Base-by-base conservation (phyloP, 352 stramenopile species). In the Globisporangium polare region DNA sequence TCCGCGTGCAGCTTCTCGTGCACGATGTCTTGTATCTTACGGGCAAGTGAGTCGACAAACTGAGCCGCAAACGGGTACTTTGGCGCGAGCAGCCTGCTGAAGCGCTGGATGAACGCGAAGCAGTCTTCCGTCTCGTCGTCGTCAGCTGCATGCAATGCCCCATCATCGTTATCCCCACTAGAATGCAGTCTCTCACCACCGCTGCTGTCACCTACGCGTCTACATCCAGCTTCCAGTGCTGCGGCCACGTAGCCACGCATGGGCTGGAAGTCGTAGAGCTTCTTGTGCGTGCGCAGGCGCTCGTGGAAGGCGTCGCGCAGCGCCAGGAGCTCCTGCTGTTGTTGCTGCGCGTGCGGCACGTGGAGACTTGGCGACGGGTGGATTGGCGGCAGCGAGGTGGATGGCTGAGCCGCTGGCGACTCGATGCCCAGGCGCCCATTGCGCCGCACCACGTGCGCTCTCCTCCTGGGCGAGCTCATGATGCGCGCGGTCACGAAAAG, bases 341-440 rank as follows among this genome's bases (percentile, higher is more conserved):
- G 68, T 31, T 50, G 57, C 20, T 66, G 42, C 13, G 62, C 41
- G 42, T 50, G 50, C 13, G 60, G 29, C 24, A 24, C 27, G 8
- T 42, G 42, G 22, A 31, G 33, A 26, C 31, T 2, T 1, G n/a
- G 33, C 10, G 52, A 35, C 33, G 52, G 20, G 10, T 39, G 46
- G 17, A 74, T 53, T 3, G 65, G 65, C 18, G 68, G 68, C 13
- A 75, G 58, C 20, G 42, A n/a, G 2, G 52, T 31, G 20, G 51
- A 20, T 1, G 58, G 15, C 33, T 39, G 18, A n/a, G 41, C n/a
- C 6, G 42, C 18, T 3, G 56, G 45, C 1, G 37, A 24, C 1
- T 67, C 58, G 20, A 73, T 53, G 17, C 66, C 62, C 18, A 74
- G 60, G 0, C 68, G 64, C 22, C 66, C 60, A 55, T 70, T 73